These are phyloP conservation scores for Litchi chinensis DNA, from an alignment of 345 rosid genomes.

Conservation along the genomic window DNA sequence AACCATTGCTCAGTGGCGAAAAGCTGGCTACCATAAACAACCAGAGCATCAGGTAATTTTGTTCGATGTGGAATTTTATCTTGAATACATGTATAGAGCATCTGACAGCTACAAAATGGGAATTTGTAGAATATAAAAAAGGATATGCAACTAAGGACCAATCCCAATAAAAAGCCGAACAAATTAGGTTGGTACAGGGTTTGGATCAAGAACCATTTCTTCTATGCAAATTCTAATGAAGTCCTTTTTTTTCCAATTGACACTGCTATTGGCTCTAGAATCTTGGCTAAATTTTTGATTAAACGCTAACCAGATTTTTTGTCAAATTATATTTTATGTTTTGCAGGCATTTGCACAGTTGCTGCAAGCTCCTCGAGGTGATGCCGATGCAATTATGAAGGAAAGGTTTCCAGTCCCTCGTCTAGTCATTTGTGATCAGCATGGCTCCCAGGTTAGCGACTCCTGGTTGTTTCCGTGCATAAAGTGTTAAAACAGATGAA, in stretches of 20 bases:
- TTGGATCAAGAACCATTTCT: not conserved
- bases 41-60: constrained; percentile 86
- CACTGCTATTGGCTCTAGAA: not conserved
- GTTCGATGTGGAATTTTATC: constrained; percentile 1
- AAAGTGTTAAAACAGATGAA: constrained; percentile 6
- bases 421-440: constrained; percentile 88
- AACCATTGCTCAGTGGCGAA: constrained; percentile 94
- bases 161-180: not conserved
- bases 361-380: constrained; percentile 74
- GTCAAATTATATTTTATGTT: constrained; percentile 8
- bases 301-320: not conserved
- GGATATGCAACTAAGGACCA: not conserved
- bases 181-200: not conserved
- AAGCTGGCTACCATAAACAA: constrained; percentile 86
- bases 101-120: not conserved
- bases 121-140: not conserved
- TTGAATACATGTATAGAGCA: not conserved
- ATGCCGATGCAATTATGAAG: constrained; percentile 61
- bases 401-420: constrained; percentile 97
- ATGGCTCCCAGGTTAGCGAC: constrained; percentile 86
- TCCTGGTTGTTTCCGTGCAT: not conserved
- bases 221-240: not conserved
- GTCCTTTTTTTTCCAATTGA: not conserved
- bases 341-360: constrained; percentile 75
- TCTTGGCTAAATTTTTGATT: not conserved